phyloP scores from a whole-genome alignment of 176 grass and related monocot species.

The Poa pratensis region DNA sequence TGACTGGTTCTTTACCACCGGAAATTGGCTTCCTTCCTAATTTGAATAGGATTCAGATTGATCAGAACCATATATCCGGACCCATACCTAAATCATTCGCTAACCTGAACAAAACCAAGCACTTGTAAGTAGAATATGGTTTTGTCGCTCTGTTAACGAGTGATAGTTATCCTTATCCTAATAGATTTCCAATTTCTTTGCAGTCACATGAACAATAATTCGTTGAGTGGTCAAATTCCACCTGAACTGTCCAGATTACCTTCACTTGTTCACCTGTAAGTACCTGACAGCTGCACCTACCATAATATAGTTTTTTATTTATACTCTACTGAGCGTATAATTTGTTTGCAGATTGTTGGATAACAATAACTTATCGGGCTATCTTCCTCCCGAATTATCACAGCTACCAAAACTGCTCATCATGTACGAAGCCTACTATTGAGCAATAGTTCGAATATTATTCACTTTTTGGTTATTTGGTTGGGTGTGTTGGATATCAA shows the following conservation, averaged over 20 bases:
- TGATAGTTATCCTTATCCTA: slow-evolving; percentile 38
- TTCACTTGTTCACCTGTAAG: slow-evolving; percentile 92
- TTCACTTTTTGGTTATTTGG: slow-evolving; percentile 11
- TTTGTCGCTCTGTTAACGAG: slow-evolving; percentile 27
- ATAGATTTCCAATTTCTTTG: slow-evolving; percentile 33
- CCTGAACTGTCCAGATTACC: slow-evolving; percentile 80
- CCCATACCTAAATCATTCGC: slow-evolving; percentile 86
- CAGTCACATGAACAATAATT: slow-evolving; percentile 99
- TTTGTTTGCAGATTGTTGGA: slow-evolving; percentile 75
- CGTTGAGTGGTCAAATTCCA: slow-evolving; percentile 96
- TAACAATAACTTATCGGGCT: slow-evolving; percentile 74
- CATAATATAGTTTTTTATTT: slow-evolving; percentile 40
- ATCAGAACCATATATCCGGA: slow-evolving; percentile 89
- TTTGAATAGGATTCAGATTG: slow-evolving; percentile 93
- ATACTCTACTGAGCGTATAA: slow-evolving; percentile 33
- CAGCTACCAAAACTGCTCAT: slow-evolving; percentile 61
- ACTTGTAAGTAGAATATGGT: slow-evolving; percentile 80
- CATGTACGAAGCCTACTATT: slow-evolving; percentile 56
- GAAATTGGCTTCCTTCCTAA: slow-evolving; percentile 80
- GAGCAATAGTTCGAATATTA: slow-evolving; percentile 22
- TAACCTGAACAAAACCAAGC: slow-evolving; percentile 80
- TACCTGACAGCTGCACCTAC: slow-evolving; percentile 25
- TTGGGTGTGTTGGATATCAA: background rate
- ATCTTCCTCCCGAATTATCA: slow-evolving; percentile 61
- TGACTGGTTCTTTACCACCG: slow-evolving; percentile 81